Conservation (phyloP, 192 early-diverging fungal genomes). For the Ambispora gerdemannii region DNA sequence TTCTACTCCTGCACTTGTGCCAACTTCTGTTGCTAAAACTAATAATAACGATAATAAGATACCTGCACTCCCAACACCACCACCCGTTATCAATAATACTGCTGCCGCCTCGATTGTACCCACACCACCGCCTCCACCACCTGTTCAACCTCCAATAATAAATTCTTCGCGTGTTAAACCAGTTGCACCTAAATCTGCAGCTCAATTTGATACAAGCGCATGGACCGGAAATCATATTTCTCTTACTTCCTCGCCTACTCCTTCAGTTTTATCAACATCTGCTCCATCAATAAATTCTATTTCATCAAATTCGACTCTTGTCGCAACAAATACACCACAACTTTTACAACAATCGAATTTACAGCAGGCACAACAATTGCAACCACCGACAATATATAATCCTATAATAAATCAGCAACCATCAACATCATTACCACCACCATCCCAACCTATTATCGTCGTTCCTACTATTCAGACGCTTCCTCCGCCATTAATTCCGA, state of each 20-base stretch:
- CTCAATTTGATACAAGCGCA: neutral
- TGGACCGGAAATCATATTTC: neutral
- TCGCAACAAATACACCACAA: neutral
- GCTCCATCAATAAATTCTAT: neutral
- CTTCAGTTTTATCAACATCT: neutral
- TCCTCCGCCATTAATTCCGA: neutral
- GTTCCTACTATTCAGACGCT: neutral
- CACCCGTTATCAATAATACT: no score
- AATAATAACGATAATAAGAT: neutral
- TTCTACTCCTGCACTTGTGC: slow-evolving; percentile 18
- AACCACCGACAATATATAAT: no score
- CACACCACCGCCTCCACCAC: neutral
- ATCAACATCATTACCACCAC: neutral
- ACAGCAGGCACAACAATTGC: neutral
- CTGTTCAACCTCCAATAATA: neutral
- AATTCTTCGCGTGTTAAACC: neutral
- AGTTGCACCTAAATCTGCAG: neutral
- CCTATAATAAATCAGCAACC: no score
- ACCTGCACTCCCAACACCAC: neutral
- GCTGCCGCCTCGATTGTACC: neutral
- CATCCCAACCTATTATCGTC: neutral
- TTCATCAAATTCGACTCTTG: neutral
- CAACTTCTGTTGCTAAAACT: slow-evolving; percentile 19
- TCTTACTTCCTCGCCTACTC: neutral
- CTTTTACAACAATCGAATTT: neutral